A percentile compares a stretch with the other conserved stretches of the same genome.
phyloP scores from a whole-genome alignment of 768 basidiomycete genomes.

The Dioszegia hungarica region DNA sequence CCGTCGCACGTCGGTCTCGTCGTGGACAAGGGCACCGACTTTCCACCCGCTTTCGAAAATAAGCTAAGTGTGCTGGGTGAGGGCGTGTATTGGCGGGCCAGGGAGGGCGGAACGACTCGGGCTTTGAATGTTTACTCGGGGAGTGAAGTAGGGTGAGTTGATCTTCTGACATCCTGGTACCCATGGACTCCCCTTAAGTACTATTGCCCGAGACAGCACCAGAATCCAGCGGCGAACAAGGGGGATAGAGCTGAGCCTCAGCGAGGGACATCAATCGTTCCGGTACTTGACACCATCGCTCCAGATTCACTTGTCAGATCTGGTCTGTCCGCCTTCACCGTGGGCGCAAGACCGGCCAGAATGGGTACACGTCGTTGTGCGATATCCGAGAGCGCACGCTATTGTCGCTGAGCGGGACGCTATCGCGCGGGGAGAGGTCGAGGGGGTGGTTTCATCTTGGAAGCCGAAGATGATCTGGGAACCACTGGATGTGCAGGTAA shows the following conservation, averaged over 20 bases:
- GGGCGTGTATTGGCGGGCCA: conserved; percentile 29
- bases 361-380: conserved; percentile 37
- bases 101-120: conserved; percentile 30
- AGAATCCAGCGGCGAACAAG: too few relatives aligned
- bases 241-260: too few relatives aligned
- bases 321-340: conserved; percentile 29
- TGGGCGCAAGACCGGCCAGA: conserved; percentile 19
- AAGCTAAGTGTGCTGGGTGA: conserved; percentile 19
- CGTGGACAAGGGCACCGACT: conserved; percentile 35
- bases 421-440: background rate
- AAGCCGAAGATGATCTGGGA: conserved; percentile 36
- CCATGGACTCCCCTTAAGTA: too few relatives aligned
- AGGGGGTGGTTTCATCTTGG: conserved; percentile 18
- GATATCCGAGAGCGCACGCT: conserved; percentile 12
- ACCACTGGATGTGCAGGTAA: conserved; percentile 28
- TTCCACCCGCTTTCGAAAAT: conserved; percentile 17
- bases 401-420: conserved; percentile 20
- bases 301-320: conserved; percentile 24
- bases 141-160: conserved; percentile 24
- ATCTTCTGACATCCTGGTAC: background rate
- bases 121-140: conserved; percentile 43
- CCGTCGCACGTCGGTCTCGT: conserved; percentile 23
- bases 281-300: conserved; percentile 27
- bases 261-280: conserved; percentile 43
- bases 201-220: too few relatives aligned